Evolutionary conservation across 192 early-diverging fungal species (phyloP), one percentile per base, ranked within the genome.

Genomic region (Coemansia sp.): DNA sequence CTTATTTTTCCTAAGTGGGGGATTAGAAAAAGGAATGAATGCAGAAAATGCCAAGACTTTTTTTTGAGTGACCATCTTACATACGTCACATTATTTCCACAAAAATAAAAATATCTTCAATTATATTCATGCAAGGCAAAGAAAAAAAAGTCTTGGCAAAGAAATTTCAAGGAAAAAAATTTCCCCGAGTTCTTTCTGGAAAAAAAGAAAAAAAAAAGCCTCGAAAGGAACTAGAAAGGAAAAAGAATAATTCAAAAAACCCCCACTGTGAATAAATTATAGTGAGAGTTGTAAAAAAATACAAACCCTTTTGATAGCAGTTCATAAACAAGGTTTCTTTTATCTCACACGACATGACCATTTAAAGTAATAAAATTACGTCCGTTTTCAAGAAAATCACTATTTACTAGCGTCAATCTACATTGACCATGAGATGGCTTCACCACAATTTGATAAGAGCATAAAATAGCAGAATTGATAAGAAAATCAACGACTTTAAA

Each of bases 11-110:
- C 11, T 46, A 14, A 17, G 39, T 46, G 39, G 11, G 39, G 39
- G 39, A 55, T 51, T 14, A 10, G 57, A 60, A 24, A 60, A 7
- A 14, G 57, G 17, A 0, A 7, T 60, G 25, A 39, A 59, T 33
- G 57, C 9, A 53, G 17, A 61, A 61, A 61, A 30, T 57, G 55
- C 31, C 23, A 63, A 20, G 55, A 31, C 55, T 27, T 14, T 24
- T 24, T 27, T 14, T 24, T 24, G n/a, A 59, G 32, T 22, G 22
- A 32, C 58, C 19, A 5, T 32, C 30, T 10, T 46, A 20, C 59
- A 22, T 8, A 46, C 39, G 39, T 46, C 39, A 46, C 14, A 46
- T 46, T 46, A n/a, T 46, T 46, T 22, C 1, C 33, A 46, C 3
- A 61, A 61, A 61, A 32, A 3, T 24, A 46, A 3, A 46, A 46